These are phyloP conservation scores for Beauveria scarabaeidicola DNA, from an alignment of 2,329 filamentous ascomycete genomes.

Conservation along the genomic window DNA sequence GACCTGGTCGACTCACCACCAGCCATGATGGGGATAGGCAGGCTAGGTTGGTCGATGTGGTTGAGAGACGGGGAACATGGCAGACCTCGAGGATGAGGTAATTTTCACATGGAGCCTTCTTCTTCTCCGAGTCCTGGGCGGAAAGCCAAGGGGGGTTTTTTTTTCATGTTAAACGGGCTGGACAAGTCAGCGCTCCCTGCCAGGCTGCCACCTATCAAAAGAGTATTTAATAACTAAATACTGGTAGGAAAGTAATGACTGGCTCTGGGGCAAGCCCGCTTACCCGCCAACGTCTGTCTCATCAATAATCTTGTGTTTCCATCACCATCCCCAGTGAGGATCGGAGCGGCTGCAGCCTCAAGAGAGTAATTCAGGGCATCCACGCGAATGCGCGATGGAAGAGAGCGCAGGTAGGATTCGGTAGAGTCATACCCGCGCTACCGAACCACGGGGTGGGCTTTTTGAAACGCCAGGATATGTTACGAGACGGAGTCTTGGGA, in stretches of 20 bases:
- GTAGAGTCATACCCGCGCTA: not conserved
- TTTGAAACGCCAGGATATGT: not conserved
- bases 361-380: no score
- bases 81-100: not conserved
- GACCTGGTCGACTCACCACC: not conserved
- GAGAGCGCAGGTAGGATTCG: no score
- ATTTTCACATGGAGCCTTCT: constrained; percentile 1
- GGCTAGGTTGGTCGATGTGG: not conserved
- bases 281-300: not conserved
- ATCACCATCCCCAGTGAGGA: not conserved
- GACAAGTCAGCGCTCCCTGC: not conserved
- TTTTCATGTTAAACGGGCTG: constrained; percentile 4
- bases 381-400: no score
- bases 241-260: not conserved
- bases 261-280: not conserved
- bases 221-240: not conserved
- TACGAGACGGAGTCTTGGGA: not conserved
- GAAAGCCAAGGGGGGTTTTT: not conserved
- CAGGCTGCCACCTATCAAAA: not conserved
- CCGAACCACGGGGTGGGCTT: not conserved
- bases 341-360: not conserved
- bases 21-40: not conserved
- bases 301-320: no score
- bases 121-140: not conserved
- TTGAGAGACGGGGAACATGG: not conserved